Evolutionary conservation across 2,329 filamentous ascomycete species (phyloP).

Genomic region (Aspergillus tubingensis): DNA sequence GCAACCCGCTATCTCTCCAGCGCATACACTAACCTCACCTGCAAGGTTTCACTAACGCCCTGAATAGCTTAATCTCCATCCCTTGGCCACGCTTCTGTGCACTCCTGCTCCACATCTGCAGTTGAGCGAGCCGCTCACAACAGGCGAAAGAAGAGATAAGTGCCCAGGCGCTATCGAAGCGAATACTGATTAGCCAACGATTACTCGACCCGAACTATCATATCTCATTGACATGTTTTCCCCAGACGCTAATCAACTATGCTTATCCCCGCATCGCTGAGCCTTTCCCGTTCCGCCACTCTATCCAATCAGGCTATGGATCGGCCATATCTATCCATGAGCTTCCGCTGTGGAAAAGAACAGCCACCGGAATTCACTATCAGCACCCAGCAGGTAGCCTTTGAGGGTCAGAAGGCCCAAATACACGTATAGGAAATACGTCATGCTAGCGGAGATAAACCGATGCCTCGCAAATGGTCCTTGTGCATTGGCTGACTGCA

Average conservation of each 20-base stretch:
- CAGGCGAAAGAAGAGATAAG: background rate
- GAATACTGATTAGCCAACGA: background rate
- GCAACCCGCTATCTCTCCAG: background rate
- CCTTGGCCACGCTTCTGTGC: background rate
- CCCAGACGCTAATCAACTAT: constrained; percentile 3
- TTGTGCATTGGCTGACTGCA: background rate
- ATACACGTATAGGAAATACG: background rate
- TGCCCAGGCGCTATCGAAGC: background rate
- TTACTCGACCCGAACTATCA: background rate
- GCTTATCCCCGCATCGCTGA: constrained; percentile 3
- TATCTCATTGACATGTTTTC: background rate
- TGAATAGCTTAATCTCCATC: background rate
- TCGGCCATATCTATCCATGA: constrained; percentile 1
- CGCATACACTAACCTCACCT: background rate
- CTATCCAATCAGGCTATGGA: background rate
- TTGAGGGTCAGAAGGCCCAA: background rate
- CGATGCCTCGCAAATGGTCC: background rate
- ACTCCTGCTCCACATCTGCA: background rate
- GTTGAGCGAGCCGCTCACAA: background rate
- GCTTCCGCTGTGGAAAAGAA: background rate
- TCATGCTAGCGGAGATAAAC: background rate
- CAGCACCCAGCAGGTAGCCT: background rate
- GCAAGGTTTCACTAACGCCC: background rate
- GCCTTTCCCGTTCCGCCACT: background rate
- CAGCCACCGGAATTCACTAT: background rate